These are phyloP conservation scores for Phellinidium pouzarii DNA, from an alignment of 1,284 basidiomycete genomes.

Conservation along the genomic window DNA sequence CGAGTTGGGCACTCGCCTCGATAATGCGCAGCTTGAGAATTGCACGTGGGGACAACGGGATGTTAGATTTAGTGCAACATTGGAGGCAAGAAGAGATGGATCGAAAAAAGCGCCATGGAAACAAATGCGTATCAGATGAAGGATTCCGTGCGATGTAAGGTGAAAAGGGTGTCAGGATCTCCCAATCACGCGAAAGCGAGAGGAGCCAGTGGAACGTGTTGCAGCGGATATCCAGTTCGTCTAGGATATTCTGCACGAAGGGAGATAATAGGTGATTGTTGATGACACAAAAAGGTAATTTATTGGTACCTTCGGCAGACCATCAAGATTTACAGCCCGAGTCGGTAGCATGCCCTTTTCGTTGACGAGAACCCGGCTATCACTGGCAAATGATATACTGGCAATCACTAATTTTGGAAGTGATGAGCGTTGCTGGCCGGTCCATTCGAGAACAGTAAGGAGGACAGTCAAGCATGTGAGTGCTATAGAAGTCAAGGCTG, in stretches of 20 bases:
- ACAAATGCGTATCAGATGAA: constrained; percentile 6
- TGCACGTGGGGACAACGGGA: neutral
- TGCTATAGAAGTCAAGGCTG: neutral
- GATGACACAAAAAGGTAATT: neutral
- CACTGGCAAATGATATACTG: constrained; percentile 13
- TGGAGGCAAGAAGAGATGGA: neutral
- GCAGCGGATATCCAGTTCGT: constrained; percentile 8
- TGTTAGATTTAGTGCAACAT: neutral
- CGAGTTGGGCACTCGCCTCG: constrained; percentile 12
- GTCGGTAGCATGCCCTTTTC: constrained; percentile 15
- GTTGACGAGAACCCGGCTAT: constrained; percentile 15
- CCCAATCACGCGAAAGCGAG: constrained; percentile 17
- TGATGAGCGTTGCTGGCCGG: neutral
- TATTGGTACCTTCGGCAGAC: constrained; percentile 10
- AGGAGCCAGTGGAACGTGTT: constrained; percentile 16
- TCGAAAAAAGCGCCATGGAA: neutral
- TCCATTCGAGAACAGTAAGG: neutral
- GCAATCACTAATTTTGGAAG: constrained; percentile 6
- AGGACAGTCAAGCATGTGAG: neutral
- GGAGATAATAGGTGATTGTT: neutral
- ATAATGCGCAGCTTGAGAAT: constrained; percentile 11
- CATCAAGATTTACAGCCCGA: constrained; percentile 10
- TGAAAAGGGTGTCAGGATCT: constrained; percentile 8
- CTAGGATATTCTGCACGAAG: constrained; percentile 11
- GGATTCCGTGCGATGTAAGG: neutral